These are phyloP conservation scores for Pyrenochaeta sp. DNA, from an alignment of 2,329 filamentous ascomycete species.

Conservation along the genomic window DNA sequence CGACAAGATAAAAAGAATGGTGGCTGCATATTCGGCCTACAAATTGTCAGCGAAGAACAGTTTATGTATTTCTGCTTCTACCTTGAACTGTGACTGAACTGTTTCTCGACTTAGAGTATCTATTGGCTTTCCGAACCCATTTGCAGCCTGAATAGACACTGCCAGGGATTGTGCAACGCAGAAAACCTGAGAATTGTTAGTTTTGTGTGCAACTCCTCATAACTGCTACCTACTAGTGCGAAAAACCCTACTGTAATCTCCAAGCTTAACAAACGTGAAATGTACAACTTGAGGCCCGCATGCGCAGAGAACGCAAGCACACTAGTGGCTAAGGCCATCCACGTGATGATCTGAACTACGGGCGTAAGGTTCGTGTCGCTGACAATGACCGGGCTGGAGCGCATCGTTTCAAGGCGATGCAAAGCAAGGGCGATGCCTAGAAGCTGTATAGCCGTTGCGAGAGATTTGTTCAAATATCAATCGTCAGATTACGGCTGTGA, in stretches of 20 bases:
- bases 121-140: constrained; percentile 32
- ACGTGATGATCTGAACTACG: constrained; percentile 34
- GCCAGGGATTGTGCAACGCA: constrained; percentile 27
- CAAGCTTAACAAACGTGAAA: too few species aligned
- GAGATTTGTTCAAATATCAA: too few species aligned
- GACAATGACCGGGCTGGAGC: constrained; percentile 9
- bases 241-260: too few species aligned
- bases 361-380: constrained; percentile 30
- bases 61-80: background rate
- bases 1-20: constrained; percentile 30
- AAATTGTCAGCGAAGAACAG: background rate
- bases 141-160: constrained; percentile 21
- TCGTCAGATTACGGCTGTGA: too few species aligned
- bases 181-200: constrained; percentile 18
- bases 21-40: constrained; percentile 37
- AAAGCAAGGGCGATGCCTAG: too few species aligned
- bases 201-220: background rate
- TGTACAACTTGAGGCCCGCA: constrained; percentile 29
- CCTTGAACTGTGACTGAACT: constrained; percentile 22
- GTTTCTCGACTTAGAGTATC: constrained; percentile 13
- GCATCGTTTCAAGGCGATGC: too few species aligned
- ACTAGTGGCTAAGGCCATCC: constrained; percentile 27
- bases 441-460: too few species aligned
- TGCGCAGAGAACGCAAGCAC: constrained; percentile 29
- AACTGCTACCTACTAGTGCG: too few species aligned